Percentiles rank a stretch among this genome's conserved stretches.
Conservation (phyloP, 495 filamentous ascomycete species). For the Podospora bellae-mahoneyi region DNA sequence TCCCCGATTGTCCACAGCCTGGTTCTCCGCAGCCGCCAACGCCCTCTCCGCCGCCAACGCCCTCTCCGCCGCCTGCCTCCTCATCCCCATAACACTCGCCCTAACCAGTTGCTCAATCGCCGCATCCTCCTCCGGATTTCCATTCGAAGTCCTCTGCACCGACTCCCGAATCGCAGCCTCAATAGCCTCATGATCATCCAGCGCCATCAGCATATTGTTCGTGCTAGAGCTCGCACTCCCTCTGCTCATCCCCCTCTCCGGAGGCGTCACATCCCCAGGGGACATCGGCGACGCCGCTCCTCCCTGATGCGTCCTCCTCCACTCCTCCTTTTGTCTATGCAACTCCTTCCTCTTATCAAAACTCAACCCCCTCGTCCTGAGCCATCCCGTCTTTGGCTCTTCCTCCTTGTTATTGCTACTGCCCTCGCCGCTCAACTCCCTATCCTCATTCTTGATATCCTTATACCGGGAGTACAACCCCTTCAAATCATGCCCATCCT, state of each 20-base stretch:
- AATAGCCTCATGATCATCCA: constrained; percentile 50
- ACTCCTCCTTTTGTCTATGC: constrained; percentile 16
- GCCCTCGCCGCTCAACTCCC: constrained; percentile 20
- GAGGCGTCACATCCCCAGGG: constrained; percentile 5
- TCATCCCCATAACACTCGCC: constrained; percentile 61
- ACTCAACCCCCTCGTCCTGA: neutral
- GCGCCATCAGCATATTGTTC: neutral
- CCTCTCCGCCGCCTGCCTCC: constrained; percentile 29
- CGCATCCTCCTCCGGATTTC: constrained; percentile 62
- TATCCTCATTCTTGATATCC: constrained; percentile 38
- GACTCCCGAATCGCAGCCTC: constrained; percentile 67
- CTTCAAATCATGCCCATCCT: constrained; percentile 45
- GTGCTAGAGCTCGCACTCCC: constrained; percentile 15
- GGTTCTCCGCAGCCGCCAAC: constrained; percentile 34
- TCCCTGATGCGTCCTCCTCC: constrained; percentile 7
- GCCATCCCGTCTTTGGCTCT: constrained; percentile 11
- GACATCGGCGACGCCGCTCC: neutral
- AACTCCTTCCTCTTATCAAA: neutral
- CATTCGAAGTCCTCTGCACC: constrained; percentile 63
- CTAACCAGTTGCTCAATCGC: constrained; percentile 66
- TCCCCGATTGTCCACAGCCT: constrained; percentile 9
- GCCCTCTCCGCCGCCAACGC: constrained; percentile 18
- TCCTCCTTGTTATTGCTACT: constrained; percentile 7
- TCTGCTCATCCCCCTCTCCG: constrained; percentile 4
- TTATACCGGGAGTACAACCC: constrained; percentile 28